Evolutionary conservation across 352 stramenopile genomes (phyloP).

Genomic region (Nothophytophthora sp.): DNA sequence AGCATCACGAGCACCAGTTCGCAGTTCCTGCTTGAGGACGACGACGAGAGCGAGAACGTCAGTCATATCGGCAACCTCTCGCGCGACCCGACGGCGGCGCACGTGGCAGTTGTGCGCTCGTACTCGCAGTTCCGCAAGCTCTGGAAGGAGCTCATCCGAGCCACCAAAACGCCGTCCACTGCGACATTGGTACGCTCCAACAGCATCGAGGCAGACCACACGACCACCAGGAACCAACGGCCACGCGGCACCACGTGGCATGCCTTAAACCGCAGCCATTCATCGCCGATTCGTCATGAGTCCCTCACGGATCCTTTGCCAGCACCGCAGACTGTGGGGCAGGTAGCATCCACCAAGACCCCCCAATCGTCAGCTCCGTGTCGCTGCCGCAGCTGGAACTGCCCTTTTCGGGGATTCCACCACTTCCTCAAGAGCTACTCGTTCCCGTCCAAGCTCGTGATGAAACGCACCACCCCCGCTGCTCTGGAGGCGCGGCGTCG

Average conservation of each 20-base stretch:
- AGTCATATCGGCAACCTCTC: conserved; percentile 10
- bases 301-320: too few species aligned
- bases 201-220: conserved; percentile 1
- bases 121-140: conserved; percentile 67
- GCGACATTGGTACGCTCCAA: conserved; percentile 16
- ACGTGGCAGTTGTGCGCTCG: conserved; percentile 38
- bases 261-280: too few species aligned
- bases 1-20: conserved; percentile 29
- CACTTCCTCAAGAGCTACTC: conserved; percentile 47
- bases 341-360: conserved; percentile 1
- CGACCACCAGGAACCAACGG: not conserved
- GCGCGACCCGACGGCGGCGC: not conserved
- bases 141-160: conserved; percentile 48
- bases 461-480: conserved; percentile 38
- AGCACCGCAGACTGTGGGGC: too few species aligned
- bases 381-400: conserved; percentile 49
- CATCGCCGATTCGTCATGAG: too few species aligned
- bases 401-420: conserved; percentile 51
- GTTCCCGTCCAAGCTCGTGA: conserved; percentile 55
- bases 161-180: conserved; percentile 37
- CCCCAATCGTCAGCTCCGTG: conserved; percentile 20
- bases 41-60: conserved; percentile 19
- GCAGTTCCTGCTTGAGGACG: conserved; percentile 14
- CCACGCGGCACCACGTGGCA: not conserved
- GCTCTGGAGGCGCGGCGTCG: conserved; percentile 41